Evolutionary conservation across 116 monocot genomes (phyloP), one percentile per base, ranked within the genome.

Genomic region (Posidonia oceanica): DNA sequence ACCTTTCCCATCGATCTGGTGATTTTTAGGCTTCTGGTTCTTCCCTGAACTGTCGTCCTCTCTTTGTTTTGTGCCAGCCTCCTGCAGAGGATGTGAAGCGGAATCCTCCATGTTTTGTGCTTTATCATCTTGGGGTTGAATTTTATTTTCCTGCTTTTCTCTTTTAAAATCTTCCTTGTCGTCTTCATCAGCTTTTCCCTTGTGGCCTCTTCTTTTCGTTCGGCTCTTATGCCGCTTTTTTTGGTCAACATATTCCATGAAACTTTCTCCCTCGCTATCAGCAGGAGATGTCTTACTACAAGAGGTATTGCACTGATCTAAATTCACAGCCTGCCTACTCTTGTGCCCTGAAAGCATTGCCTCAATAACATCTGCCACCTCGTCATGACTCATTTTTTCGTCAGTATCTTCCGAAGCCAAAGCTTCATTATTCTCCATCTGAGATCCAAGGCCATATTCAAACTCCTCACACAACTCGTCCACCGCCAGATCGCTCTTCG

Each of bases 331-430:
- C 41, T 75, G 85, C 72, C 67, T 87, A 75, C 71, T 75, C 69
- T 78, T 87, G 2, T 40, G 75, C 4, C 81, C 83, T 6, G 81
- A 85, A 38, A 87, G 51, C 94, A 87, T 87, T 21, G 85, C 80
- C 69, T 90, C 84, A 52, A 90, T 85, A 10, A 94, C 52, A 36
- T 63, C 78, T 3, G 23, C 69, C 59, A 84, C 92, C 65, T 84
- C 87, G 36, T 79, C 79, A 13, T 48, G 57, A 63, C n/a, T 70
- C 57, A 66, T 6, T 18, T 57, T 56, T 54, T 59, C 36, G 3
- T 75, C 71, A 29, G 57, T 54, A 17, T 8, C 52, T 18, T 61
- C 56, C 3, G 51, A 57, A 76, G 71, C 3, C 63, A 67, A 67
- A 59, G 70, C 52, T 3, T 61, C 68, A 54, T 66, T 66, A 41